These are phyloP conservation scores for Gypsophila paniculata DNA, from an alignment of 179 eudicot species.

Conservation along the genomic window DNA sequence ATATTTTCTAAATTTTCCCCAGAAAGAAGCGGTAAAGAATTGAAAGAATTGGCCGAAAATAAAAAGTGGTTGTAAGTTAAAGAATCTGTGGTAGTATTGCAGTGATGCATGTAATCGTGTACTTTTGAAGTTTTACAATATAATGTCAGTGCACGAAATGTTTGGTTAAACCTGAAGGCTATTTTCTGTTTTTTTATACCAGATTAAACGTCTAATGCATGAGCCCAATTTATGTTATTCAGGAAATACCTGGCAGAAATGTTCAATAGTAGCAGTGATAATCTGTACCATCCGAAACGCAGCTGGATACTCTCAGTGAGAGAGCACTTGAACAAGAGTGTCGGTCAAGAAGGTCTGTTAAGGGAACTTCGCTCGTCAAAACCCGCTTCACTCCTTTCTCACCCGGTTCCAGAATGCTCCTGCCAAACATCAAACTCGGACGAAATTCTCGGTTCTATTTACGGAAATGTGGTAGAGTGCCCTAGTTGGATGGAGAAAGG, in stretches of 20 bases:
- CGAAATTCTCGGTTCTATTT: constrained; percentile 30
- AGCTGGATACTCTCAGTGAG: constrained; percentile 72
- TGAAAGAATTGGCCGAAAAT: neutral
- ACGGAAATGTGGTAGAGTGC: constrained; percentile 49
- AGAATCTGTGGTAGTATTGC: neutral
- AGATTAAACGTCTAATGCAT: neutral
- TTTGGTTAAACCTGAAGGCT: neutral
- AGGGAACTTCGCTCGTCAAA: constrained; percentile 50
- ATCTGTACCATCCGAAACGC: constrained; percentile 66
- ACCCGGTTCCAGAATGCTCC: constrained; percentile 91
- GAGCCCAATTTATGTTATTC: constrained; percentile 16
- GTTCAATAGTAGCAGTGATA: constrained; percentile 50
- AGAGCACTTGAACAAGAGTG: constrained; percentile 74
- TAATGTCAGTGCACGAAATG: neutral
- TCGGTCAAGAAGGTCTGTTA: constrained; percentile 60
- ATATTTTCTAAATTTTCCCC: too few species aligned
- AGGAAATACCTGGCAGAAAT: constrained; percentile 74
- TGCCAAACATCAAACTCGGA: constrained; percentile 49
- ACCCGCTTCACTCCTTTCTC: constrained; percentile 60
- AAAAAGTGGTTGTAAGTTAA: neutral
- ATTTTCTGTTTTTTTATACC: neutral
- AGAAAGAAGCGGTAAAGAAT: neutral
- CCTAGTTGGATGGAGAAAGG: constrained; percentile 63
- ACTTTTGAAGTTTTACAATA: neutral
- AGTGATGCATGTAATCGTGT: neutral